Base-by-base conservation (phyloP, 805 yeast genomes). In the Cyberlindnera nakhonratchasimensis region DNA sequence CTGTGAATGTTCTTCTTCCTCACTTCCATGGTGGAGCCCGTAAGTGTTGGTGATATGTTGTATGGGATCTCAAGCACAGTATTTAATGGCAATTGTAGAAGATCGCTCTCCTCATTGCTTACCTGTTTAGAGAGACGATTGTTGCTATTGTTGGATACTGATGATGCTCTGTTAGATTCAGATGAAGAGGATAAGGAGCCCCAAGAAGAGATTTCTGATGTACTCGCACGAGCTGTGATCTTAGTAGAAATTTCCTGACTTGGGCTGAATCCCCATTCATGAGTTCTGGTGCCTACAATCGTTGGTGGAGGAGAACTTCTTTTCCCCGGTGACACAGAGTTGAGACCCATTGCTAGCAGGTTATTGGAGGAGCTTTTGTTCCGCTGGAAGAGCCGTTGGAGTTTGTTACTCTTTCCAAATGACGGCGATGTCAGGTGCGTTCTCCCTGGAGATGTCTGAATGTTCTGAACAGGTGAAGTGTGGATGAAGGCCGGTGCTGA, bases 211-310 rank as follows among this genome's bases (percentile, higher is more conserved):
- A 14, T 21, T 18, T 41, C 40, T 10, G 41, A 33, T 4, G 40
- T 29, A 33, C 33, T 37, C 4, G 10, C 5, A 7, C 42, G 21
- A 2, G 35, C 18, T 11, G 29, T 5, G 11, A 13, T 3, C 21
- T 34, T 20, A 16, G 32, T 28, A n/a, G 17, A 2, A 13, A 13
- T 11, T 7, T 35, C 43, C 4, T 35, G 43, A 11, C 36, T 32
- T 4, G 46, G 34, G 14, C 39, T 16, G 8, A 38, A 55, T 0
- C 76, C 77, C 79, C 79, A 74, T 31, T 71, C 72, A 48, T 73
- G 77, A 11, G 71, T 69, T 24, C 75, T 57, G 12, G 77, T 74
- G 7, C 79, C 79, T 25, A 61, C 63, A 7, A 73, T 73, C 0
- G 67, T 57, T 1, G 70, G 66, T 10, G 61, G 55, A 11, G 54